A percentile compares a stretch with the other conserved stretches of the same genome.
These are phyloP conservation scores for Agrocybe praecox DNA, from an alignment of 768 basidiomycete species.

Conservation along the genomic window DNA sequence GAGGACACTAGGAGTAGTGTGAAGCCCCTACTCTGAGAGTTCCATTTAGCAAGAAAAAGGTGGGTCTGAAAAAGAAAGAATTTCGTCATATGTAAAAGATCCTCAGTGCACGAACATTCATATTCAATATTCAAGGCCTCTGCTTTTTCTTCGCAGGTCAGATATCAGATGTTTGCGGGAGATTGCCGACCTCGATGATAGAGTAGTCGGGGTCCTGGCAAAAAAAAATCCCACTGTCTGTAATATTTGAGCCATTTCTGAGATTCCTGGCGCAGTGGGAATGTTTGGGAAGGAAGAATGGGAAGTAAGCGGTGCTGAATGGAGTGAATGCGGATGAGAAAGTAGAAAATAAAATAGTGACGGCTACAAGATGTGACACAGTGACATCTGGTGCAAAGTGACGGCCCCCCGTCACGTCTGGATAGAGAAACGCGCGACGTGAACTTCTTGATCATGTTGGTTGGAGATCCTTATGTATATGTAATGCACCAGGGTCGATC, in stretches of 20 bases:
- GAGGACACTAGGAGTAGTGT: too few species aligned
- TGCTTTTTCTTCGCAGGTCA: not conserved
- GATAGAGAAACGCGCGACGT: not conserved
- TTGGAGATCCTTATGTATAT: not conserved
- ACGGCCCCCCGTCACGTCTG: not conserved
- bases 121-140: not conserved
- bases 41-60: too few species aligned
- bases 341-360: not conserved
- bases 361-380: not conserved
- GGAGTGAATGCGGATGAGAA: not conserved
- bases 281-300: not conserved
- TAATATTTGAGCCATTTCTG: not conserved
- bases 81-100: too few species aligned
- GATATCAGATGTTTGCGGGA: not conserved
- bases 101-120: not conserved
- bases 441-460: not conserved
- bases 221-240: not conserved
- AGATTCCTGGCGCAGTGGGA: not conserved
- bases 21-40: too few species aligned
- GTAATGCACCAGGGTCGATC: not conserved
- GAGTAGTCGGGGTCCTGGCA: not conserved
- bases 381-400: not conserved
- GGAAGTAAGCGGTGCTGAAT: not conserved
- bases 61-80: too few species aligned
- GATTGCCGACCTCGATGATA: not conserved